Evolutionary conservation across 352 stramenopile species (phyloP), one percentile per base, ranked within the genome.

Genomic region (Phytophthora syringae): DNA sequence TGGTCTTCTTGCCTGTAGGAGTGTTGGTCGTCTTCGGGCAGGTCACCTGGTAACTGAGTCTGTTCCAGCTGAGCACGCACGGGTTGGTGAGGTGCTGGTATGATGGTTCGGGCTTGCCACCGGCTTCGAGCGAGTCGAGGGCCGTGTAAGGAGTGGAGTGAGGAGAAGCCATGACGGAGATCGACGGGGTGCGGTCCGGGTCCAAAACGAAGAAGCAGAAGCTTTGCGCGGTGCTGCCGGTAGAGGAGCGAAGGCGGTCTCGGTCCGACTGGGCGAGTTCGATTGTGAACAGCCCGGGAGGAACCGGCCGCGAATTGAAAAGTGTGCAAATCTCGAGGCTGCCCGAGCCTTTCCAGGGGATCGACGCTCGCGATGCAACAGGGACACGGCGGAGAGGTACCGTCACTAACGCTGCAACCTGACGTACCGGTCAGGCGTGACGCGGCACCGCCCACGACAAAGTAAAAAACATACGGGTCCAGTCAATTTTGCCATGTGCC

Each of bases 1-100:
- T 93, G 18, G 24, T 67, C 28, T 76, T 76, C 39, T 44, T 59
- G 27, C 52, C 70, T 21, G 55, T 45, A 20, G 61, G 55, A 16
- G 67, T 72, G 30, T 64, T 60, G 20, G 32, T 16, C 18, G 50
- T 57, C 39, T 45, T 60, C 36, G n/a, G n/a, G n/a, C n/a, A n/a
- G n/a, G n/a, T 60, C 51, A 12, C 57, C 39, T 7, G 48, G 21
- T 72, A 72, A 43, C 63, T 67, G 27, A 72, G 42, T 32, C 62
- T 49, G 50, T 27, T 66, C 63, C 63, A 72, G 13, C 61, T 72
- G 11, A 67, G 22, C 3, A 72, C 52, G 25, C 64, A 72, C 32
- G 58, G 64, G 51, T 68, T 63, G 21, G n/a, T n/a, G n/a, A n/a
- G n/a, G n/a, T n/a, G n/a, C n/a, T n/a, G n/a, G n/a, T n/a, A n/a